Evolutionary conservation across 495 filamentous ascomycete species (phyloP).

Genomic region (Rusavskia elegans): DNA sequence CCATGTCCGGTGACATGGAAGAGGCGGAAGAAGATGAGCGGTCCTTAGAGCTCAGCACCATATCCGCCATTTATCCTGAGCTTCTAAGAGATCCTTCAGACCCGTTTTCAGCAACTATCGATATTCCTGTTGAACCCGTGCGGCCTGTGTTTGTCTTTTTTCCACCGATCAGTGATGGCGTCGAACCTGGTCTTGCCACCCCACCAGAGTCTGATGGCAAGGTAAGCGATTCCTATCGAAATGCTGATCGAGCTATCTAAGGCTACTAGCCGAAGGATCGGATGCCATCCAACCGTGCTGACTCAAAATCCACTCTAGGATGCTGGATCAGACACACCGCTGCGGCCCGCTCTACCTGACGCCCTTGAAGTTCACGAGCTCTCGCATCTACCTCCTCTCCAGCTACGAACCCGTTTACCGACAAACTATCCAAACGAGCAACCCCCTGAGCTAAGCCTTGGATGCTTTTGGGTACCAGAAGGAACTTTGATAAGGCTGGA

Average conservation of each 20-base stretch:
- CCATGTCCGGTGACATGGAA: slow-evolving; percentile 18
- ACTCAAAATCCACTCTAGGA: slow-evolving; percentile 5
- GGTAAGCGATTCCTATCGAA: slow-evolving; percentile 10
- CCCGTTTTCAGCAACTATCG: slow-evolving; percentile 50
- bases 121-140: slow-evolving; percentile 55
- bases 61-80: slow-evolving; percentile 82
- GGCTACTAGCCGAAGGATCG: neutral
- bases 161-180: slow-evolving; percentile 28
- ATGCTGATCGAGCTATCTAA: too few species aligned
- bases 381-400: slow-evolving; percentile 62
- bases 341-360: neutral
- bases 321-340: slow-evolving; percentile 9
- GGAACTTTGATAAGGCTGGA: slow-evolving; percentile 39
- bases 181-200: slow-evolving; percentile 21
- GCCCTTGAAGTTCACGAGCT: slow-evolving; percentile 43
- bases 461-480: slow-evolving; percentile 54
- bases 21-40: slow-evolving; percentile 54
- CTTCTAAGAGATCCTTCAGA: slow-evolving; percentile 41
- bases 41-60: slow-evolving; percentile 62
- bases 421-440: slow-evolving; percentile 54
- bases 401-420: slow-evolving; percentile 52
- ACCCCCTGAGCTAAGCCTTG: slow-evolving; percentile 47
- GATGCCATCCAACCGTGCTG: too few species aligned
- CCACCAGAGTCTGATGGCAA: slow-evolving; percentile 29
- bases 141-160: slow-evolving; percentile 56